A percentile compares a stretch with the other conserved stretches of the same genome.
Conservation (phyloP, 805 yeast genomes). For the Wickerhamomyces silvicola region DNA sequence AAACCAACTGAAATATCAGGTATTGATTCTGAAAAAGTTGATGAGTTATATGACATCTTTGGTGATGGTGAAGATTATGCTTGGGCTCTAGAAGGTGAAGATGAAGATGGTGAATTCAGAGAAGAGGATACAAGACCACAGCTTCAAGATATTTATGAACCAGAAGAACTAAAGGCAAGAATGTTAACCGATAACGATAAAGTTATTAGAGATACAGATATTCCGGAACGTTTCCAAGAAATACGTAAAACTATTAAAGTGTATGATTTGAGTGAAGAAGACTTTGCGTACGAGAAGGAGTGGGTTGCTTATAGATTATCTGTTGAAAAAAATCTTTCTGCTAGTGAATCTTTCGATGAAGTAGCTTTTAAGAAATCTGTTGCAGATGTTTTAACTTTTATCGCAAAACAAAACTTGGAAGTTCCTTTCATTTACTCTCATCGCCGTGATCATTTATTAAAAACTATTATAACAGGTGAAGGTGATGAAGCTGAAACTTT, state of each 20-base stretch:
- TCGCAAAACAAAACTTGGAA: constrained; percentile 74
- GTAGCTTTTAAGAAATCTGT: constrained; percentile 65
- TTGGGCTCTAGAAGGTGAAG: constrained; percentile 95
- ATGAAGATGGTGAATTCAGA: constrained; percentile 37
- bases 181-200: constrained; percentile 92
- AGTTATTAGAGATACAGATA: constrained; percentile 73
- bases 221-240: constrained; percentile 89
- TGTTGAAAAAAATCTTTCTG: constrained; percentile 42
- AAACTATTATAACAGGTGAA: constrained; percentile 43
- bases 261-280: constrained; percentile 64
- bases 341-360: constrained; percentile 29
- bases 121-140: constrained; percentile 41
- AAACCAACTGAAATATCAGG: constrained; percentile 53
- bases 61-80: constrained; percentile 97
- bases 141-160: constrained; percentile 88
- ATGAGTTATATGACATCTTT: constrained; percentile 89
- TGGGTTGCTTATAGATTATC: constrained; percentile 73
- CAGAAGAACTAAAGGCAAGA: constrained; percentile 83
- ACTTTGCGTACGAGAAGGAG: constrained; percentile 61
- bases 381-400: constrained; percentile 59
- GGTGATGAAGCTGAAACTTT: constrained; percentile 34
- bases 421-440: constrained; percentile 95
- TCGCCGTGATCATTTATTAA: constrained; percentile 80
- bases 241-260: constrained; percentile 57
- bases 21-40: constrained; percentile 82